Conservation (phyloP, 2,329 filamentous ascomycete genomes). For the Pseudofabraea citricarpa region DNA sequence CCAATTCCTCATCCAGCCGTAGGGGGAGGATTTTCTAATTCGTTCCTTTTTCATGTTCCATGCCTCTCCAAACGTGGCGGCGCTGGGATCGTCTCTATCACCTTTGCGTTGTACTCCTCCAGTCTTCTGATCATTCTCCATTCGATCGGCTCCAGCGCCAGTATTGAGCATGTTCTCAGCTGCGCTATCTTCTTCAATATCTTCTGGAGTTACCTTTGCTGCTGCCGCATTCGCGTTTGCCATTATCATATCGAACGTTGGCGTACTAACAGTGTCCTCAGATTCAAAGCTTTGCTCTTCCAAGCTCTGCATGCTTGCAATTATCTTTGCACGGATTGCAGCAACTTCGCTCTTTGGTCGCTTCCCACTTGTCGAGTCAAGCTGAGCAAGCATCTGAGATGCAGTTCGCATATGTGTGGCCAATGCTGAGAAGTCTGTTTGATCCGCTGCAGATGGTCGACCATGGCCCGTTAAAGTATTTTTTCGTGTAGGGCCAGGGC, state of each 20-base stretch:
- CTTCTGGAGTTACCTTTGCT: conserved; percentile 42
- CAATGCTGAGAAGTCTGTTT: conserved; percentile 75
- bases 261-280: conserved; percentile 60
- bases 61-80: conserved; percentile 80
- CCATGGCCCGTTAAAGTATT: conserved; percentile 54
- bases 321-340: conserved; percentile 80
- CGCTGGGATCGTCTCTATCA: conserved; percentile 80
- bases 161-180: conserved; percentile 46
- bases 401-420: conserved; percentile 86
- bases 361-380: conserved; percentile 77
- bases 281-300: conserved; percentile 81
- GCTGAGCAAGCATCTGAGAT: conserved; percentile 80
- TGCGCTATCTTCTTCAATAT: conserved; percentile 49
- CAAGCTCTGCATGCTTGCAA: conserved; percentile 83
- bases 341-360: conserved; percentile 76
- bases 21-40: conserved; percentile 76
- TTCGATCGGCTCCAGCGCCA: conserved; percentile 72
- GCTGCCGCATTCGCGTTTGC: conserved; percentile 58
- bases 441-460: conserved; percentile 52
- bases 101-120: conserved; percentile 76
- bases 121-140: conserved; percentile 88
- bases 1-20: conserved; percentile 89
- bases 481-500: conserved; percentile 55
- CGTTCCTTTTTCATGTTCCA: conserved; percentile 83
- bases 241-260: conserved; percentile 80